Evolutionary conservation across 345 rosid species (phyloP).

Genomic region (Hibiscus tridactylites): DNA sequence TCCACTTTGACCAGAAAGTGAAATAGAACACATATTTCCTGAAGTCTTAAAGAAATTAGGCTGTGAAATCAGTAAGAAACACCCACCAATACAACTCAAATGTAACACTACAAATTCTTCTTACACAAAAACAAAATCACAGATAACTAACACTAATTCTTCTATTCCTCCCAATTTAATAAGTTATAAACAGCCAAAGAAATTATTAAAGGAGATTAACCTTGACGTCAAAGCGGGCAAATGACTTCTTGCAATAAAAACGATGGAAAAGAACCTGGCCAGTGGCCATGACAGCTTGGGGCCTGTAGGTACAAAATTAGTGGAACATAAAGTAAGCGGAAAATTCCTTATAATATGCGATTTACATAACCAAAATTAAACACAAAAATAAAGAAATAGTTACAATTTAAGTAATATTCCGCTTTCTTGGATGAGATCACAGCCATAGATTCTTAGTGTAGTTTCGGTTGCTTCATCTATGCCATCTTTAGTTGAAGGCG

Average conservation of each 20-base stretch:
- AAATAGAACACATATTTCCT: not conserved
- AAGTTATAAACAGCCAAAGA: not conserved
- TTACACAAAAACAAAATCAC: not conserved
- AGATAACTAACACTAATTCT: not conserved
- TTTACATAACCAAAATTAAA: not conserved
- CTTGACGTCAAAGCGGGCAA: slow-evolving; percentile 85
- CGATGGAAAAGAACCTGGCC: slow-evolving; percentile 94
- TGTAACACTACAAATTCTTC: not conserved
- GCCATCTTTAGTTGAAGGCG: slow-evolving; percentile 87
- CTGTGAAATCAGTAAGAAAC: not conserved
- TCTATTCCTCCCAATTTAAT: not conserved
- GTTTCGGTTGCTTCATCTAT: slow-evolving; percentile 75
- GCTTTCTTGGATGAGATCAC: slow-evolving; percentile 89
- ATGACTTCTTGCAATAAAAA: slow-evolving; percentile 92
- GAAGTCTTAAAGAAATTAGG: not conserved
- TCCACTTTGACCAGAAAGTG: not conserved
- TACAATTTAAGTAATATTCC: slow-evolving; percentile 85
- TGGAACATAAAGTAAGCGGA: slow-evolving; percentile 12
- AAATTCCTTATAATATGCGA: not conserved
- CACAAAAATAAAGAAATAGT: slow-evolving; percentile 16
- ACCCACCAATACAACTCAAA: not conserved
- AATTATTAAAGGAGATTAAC: slow-evolving; percentile 20
- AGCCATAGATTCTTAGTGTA: slow-evolving; percentile 74
- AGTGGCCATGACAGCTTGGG: slow-evolving; percentile 97
- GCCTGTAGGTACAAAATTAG: slow-evolving; percentile 34